Evolutionary conservation across 148 eudicot species (phyloP), one percentile per base, ranked within the genome.

Genomic region (Silene conica): DNA sequence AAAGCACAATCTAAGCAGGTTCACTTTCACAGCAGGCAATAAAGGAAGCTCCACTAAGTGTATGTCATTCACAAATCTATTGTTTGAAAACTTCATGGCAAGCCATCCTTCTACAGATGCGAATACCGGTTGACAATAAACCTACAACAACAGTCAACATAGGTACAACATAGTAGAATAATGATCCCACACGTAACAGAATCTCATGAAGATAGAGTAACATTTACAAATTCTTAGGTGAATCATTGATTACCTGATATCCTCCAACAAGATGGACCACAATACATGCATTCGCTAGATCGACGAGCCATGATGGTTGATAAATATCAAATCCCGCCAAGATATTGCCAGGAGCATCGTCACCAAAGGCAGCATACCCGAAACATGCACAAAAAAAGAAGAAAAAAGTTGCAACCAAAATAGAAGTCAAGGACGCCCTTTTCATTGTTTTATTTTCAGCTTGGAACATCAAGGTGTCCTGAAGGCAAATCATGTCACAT

Each of bases 311-410:
- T 70, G 80, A 84, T 1, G 89, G 92, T 73, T 83, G 90, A 11
- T 85, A 86, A 80, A 80, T 79, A 41, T 85, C 92, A 60, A 91
- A 92, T 11, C 96, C 96, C 0, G 96, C 81, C 74, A 90, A 69
- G 76, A 90, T 84, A 63, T 85, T 87, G 8, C 96, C 92, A 0
- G 96, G 96, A 11, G 96, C 84, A 23, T 81, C 75, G 63, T 87
- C 75, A 3, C 95, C 90, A 34, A 92, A 92, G 38, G 97, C 94
- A n/a, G 95, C 97, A 78, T 92, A 92, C 4, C 92, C 97, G 14
- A 88, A 88, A 63, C 90, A 82, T 71, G 88, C 92, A 66, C 94
- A 89, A 66, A 80, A 76, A 15, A 92, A 84, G 86, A 86, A 92
- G 77, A 92, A 92, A 62, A 86, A 79, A 34, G 92, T 85, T 50